These are phyloP conservation scores for Ophioceras dolichostomum DNA, from an alignment of 2,329 filamentous ascomycete species.

Conservation along the genomic window DNA sequence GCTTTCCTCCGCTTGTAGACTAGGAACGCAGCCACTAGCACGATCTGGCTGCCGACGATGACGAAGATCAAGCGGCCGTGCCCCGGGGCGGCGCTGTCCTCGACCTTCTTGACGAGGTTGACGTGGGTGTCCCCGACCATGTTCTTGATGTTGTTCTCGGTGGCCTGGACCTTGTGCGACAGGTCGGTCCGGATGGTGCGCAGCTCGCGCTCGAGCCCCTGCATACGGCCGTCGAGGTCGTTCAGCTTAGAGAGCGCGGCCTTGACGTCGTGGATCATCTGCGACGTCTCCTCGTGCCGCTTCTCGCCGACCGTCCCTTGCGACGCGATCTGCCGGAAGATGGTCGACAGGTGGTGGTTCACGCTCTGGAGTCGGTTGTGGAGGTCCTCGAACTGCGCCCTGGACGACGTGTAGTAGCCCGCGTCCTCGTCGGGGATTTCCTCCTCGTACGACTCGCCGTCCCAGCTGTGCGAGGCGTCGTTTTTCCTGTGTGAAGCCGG, in stretches of 20 bases:
- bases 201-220: conserved; percentile 46
- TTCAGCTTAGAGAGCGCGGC: conserved; percentile 30
- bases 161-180: conserved; percentile 32
- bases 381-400: conserved; percentile 67
- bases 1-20: conserved; percentile 69
- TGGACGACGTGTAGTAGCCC: conserved; percentile 33
- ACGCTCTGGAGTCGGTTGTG: conserved; percentile 70
- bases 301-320: conserved; percentile 39
- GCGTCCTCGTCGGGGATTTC: conserved; percentile 34
- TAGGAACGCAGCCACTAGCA: conserved; percentile 57
- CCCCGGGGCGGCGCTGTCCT: conserved; percentile 30
- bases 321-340: conserved; percentile 44
- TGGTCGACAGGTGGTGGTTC: conserved; percentile 53
- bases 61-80: conserved; percentile 50
- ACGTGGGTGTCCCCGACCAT: conserved; percentile 34
- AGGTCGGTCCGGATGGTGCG: conserved; percentile 44
- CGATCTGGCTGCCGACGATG: conserved; percentile 61
- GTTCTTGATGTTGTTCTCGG: conserved; percentile 39
- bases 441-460: conserved; percentile 23
- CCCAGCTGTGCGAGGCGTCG: neutral
- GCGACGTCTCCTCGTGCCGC: conserved; percentile 41
- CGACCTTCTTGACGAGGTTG: conserved; percentile 33
- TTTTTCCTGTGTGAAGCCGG: conserved; percentile 5
- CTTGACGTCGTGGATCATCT: conserved; percentile 33
- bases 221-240: conserved; percentile 29